A percentile compares a stretch with the other conserved stretches of the same genome.
Evolutionary conservation across 2,329 filamentous ascomycete genomes (phyloP).

Genomic region (Aspergillus terreus): DNA sequence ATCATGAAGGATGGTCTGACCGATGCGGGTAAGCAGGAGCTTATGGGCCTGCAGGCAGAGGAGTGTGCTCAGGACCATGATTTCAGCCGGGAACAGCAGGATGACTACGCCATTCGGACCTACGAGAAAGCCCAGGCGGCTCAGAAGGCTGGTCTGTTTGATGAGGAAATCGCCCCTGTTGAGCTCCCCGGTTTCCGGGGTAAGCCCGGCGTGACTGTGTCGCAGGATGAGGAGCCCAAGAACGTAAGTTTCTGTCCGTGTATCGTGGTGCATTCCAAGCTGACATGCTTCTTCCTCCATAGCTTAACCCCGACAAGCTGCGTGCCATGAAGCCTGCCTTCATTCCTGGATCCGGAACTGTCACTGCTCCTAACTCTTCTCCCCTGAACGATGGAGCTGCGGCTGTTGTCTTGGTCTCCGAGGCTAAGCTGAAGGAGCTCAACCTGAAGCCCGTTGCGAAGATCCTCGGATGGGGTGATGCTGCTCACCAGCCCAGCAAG

Average conservation of each 20-base stretch:
- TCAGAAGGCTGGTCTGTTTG: conserved; percentile 75
- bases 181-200: conserved; percentile 84
- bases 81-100: conserved; percentile 80
- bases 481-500: conserved; percentile 83
- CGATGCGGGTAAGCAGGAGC: conserved; percentile 85
- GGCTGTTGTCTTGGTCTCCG: conserved; percentile 88
- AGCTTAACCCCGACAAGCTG: conserved; percentile 76
- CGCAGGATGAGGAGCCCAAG: conserved; percentile 92
- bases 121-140: conserved; percentile 93
- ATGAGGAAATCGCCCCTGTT: conserved; percentile 81
- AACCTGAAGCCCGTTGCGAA: conserved; percentile 88
- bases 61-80: conserved; percentile 83
- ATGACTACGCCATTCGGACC: conserved; percentile 90
- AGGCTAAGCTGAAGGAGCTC: conserved; percentile 89
- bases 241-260: conserved; percentile 54
- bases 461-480: conserved; percentile 96
- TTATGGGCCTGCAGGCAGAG: conserved; percentile 93
- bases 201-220: conserved; percentile 77
- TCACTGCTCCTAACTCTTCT: conserved; percentile 94
- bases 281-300: neutral
- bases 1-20: conserved; percentile 92
- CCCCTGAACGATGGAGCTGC: conserved; percentile 94
- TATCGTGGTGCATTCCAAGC: too few relatives aligned
- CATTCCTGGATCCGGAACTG: conserved; percentile 71
- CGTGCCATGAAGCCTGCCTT: conserved; percentile 81